A percentile compares a stretch with the other conserved stretches of the same genome.
phyloP scores from a whole-genome alignment of 306 rosid genomes.

The Macrotyloma uniflorum region DNA sequence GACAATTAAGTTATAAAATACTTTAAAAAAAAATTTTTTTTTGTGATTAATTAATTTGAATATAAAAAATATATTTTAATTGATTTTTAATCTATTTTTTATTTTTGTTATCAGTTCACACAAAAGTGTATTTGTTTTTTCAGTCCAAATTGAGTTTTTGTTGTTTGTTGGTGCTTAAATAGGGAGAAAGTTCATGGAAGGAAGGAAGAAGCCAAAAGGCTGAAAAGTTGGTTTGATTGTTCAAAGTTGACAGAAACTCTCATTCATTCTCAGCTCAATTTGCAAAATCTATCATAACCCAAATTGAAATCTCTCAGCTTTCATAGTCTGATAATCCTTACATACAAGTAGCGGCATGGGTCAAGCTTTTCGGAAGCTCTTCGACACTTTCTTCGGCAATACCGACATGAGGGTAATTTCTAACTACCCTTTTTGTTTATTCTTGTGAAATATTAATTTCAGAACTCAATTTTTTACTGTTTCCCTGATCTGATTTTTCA shows the following conservation, averaged over 20 bases:
- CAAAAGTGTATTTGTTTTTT: too few species aligned
- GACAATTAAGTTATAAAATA: too few species aligned
- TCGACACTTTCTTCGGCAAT: constrained; percentile 56
- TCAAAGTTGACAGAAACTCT: constrained; percentile 14
- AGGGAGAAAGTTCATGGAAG: constrained; percentile 21
- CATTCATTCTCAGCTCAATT: background rate
- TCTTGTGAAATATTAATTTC: background rate
- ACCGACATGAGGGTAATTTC: constrained; percentile 47
- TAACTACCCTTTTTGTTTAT: background rate
- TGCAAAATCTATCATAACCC: background rate
- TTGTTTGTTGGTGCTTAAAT: background rate
- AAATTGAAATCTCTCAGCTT: background rate
- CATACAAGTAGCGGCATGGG: constrained; percentile 37
- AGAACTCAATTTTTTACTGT: background rate
- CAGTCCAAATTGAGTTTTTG: background rate
- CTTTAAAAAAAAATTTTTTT: too few species aligned
- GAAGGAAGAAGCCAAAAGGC: background rate
- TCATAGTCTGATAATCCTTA: background rate
- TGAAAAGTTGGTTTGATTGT: background rate
- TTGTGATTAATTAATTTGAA: too few species aligned
- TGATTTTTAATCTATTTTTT: too few species aligned
- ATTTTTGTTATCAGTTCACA: too few species aligned
- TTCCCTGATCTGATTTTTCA: constrained; percentile 37
- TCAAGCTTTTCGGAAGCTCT: constrained; percentile 64
- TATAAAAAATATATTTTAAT: too few species aligned